phyloP scores from a whole-genome alignment of 345 rosid genomes.

The Draba incana region DNA sequence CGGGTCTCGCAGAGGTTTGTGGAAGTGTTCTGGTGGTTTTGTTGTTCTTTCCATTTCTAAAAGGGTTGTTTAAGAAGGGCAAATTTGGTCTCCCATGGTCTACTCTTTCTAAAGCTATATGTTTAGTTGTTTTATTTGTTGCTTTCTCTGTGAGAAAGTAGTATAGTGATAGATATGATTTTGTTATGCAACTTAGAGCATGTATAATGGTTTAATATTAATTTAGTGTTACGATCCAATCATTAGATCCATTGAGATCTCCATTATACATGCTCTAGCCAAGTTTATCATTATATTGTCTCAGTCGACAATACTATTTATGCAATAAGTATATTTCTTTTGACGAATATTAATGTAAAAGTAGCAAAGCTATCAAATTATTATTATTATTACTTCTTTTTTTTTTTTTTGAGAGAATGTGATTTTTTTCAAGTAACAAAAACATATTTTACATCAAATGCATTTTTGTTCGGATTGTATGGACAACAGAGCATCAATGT shows the following conservation, averaged over 20 bases:
- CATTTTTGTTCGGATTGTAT: too few relatives aligned
- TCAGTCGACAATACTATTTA: neutral
- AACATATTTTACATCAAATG: too few relatives aligned
- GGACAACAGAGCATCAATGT: too few relatives aligned
- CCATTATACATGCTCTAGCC: too few relatives aligned
- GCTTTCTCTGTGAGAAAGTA: slow-evolving; percentile 18
- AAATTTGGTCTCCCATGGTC: slow-evolving; percentile 62
- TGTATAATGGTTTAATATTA: too few relatives aligned
- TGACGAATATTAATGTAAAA: too few relatives aligned
- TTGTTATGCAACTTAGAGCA: neutral
- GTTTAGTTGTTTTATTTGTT: slow-evolving; percentile 43
- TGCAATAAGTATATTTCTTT: neutral
- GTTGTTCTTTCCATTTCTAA: slow-evolving; percentile 54
- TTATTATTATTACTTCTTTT: too few relatives aligned
- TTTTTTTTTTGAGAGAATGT: too few relatives aligned
- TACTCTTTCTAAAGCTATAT: slow-evolving; percentile 53
- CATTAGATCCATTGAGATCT: too few relatives aligned
- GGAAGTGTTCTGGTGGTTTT: slow-evolving; percentile 47
- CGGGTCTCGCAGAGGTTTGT: slow-evolving; percentile 46
- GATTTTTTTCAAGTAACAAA: too few relatives aligned
- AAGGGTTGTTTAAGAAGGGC: slow-evolving; percentile 57
- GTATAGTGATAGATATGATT: neutral
- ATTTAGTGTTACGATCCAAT: too few relatives aligned
- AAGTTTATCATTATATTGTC: slow-evolving; percentile 3
- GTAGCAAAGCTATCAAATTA: too few relatives aligned